Conservation (phyloP, 2,329 filamentous ascomycete species). For the Fusarium succisae region DNA sequence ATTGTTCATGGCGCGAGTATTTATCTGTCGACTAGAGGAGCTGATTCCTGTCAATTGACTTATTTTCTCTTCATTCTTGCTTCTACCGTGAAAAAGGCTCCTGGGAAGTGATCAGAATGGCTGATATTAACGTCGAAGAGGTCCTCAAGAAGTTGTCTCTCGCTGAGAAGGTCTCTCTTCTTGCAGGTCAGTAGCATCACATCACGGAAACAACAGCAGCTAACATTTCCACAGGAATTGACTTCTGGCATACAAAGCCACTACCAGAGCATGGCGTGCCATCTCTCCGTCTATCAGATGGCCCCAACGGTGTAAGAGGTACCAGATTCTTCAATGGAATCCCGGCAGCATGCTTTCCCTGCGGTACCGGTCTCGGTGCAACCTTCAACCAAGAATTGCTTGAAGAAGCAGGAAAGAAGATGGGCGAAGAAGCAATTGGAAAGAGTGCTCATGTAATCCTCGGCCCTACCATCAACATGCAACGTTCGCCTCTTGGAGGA, state of each 20-base stretch:
- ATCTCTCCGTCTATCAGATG: slow-evolving; percentile 72
- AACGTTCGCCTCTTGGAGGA: slow-evolving; percentile 67
- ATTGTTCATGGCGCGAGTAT: neutral
- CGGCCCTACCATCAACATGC: slow-evolving; percentile 72
- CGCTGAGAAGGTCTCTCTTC: slow-evolving; percentile 62
- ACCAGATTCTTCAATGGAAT: slow-evolving; percentile 74
- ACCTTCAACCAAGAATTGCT: slow-evolving; percentile 66
- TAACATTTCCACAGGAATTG: slow-evolving; percentile 56
- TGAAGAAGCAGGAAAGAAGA: slow-evolving; percentile 59
- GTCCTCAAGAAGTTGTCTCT: slow-evolving; percentile 63
- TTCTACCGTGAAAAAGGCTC: neutral
- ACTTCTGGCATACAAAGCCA: slow-evolving; percentile 75
- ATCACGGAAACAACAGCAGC: neutral
- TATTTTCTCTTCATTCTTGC: neutral
- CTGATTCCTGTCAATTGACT: slow-evolving; percentile 12
- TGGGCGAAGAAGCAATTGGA: slow-evolving; percentile 63
- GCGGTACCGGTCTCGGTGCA: slow-evolving; percentile 65
- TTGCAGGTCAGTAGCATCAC: slow-evolving; percentile 54
- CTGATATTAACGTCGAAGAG: slow-evolving; percentile 63
- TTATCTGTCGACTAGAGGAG: neutral
- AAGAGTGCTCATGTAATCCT: slow-evolving; percentile 68
- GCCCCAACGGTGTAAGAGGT: slow-evolving; percentile 75
- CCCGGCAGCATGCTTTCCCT: slow-evolving; percentile 68
- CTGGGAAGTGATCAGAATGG: slow-evolving; percentile 47
- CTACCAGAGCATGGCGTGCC: slow-evolving; percentile 70